phyloP scores from a whole-genome alignment of 1,284 basidiomycete genomes.

The Xerocomus minutiporus region DNA sequence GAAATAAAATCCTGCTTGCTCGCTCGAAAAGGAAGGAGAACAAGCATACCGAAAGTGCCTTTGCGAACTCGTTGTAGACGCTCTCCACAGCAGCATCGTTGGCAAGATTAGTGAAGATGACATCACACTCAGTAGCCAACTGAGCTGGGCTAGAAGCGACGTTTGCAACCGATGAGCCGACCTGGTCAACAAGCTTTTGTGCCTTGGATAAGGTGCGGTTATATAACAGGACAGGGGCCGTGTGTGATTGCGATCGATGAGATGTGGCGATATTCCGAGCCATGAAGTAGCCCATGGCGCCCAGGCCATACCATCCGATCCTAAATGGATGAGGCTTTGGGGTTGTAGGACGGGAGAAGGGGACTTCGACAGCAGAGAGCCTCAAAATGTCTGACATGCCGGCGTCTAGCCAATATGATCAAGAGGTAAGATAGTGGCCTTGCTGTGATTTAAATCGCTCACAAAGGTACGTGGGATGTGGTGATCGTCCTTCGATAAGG shows the following conservation, averaged over 20 bases:
- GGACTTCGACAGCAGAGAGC: slow-evolving; percentile 31
- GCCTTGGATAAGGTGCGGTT: slow-evolving; percentile 63
- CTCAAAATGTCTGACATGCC: slow-evolving; percentile 7
- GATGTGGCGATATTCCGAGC: slow-evolving; percentile 68
- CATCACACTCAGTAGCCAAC: slow-evolving; percentile 65
- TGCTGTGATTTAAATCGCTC: background rate
- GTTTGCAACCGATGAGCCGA: slow-evolving; percentile 43
- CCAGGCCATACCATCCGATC: slow-evolving; percentile 64
- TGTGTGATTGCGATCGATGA: slow-evolving; percentile 35
- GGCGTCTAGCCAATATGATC: background rate
- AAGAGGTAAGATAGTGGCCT: background rate
- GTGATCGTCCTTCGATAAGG: too few species aligned
- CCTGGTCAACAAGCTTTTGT: slow-evolving; percentile 50
- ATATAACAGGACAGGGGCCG: slow-evolving; percentile 56
- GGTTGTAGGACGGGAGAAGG: slow-evolving; percentile 58
- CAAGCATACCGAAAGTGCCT: slow-evolving; percentile 43
- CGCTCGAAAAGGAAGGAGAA: background rate
- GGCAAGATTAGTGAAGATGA: slow-evolving; percentile 75
- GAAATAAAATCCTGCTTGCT: slow-evolving; percentile 5
- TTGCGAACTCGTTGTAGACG: slow-evolving; percentile 65
- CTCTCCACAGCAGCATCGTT: slow-evolving; percentile 70
- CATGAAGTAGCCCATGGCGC: slow-evolving; percentile 71
- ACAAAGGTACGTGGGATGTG: background rate
- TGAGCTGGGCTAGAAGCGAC: slow-evolving; percentile 55
- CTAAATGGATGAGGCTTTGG: slow-evolving; percentile 38